Percentiles rank a stretch among this genome's conserved stretches.
Conservation (phyloP, 768 basidiomycete species). For the Boletus rufocinnamomeus region DNA sequence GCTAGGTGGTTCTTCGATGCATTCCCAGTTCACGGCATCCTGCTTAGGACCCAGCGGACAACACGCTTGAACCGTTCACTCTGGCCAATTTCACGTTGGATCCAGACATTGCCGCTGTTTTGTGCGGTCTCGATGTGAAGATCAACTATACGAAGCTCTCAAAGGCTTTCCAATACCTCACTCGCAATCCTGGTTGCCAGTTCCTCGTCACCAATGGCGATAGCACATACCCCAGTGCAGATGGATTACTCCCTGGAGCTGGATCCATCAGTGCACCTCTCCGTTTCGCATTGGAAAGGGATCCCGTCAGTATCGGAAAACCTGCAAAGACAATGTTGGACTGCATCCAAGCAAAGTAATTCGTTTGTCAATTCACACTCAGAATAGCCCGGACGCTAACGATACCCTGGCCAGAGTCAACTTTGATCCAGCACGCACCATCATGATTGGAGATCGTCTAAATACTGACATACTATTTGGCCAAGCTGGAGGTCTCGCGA, state of each 20-base stretch:
- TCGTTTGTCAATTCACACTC: background rate
- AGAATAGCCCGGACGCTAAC: slow-evolving; percentile 12
- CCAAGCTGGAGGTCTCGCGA: slow-evolving; percentile 78
- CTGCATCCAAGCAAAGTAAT: slow-evolving; percentile 79
- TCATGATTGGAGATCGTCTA: slow-evolving; percentile 96
- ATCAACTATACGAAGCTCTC: slow-evolving; percentile 94
- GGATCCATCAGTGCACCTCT: slow-evolving; percentile 86
- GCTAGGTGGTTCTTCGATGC: background rate
- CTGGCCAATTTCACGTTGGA: slow-evolving; percentile 73
- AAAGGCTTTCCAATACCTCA: slow-evolving; percentile 89
- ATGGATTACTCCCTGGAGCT: slow-evolving; percentile 78
- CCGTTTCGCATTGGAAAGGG: slow-evolving; percentile 64
- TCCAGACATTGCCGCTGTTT: slow-evolving; percentile 81
- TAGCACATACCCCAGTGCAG: slow-evolving; percentile 80
- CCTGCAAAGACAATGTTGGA: slow-evolving; percentile 92
- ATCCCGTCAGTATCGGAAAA: slow-evolving; percentile 85
- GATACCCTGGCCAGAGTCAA: slow-evolving; percentile 56
- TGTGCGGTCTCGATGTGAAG: slow-evolving; percentile 87
- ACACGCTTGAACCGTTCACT: slow-evolving; percentile 68
- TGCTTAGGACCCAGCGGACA: slow-evolving; percentile 81
- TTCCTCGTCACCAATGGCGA: slow-evolving; percentile 95
- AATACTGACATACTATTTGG: slow-evolving; percentile 97
- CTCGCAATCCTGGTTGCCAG: slow-evolving; percentile 71
- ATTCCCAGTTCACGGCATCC: background rate
- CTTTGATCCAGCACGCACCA: slow-evolving; percentile 82